Evolutionary conservation across 139 green algal species (phyloP), one percentile per base, ranked within the genome.

Genomic region (Ettlia oleoabundans): DNA sequence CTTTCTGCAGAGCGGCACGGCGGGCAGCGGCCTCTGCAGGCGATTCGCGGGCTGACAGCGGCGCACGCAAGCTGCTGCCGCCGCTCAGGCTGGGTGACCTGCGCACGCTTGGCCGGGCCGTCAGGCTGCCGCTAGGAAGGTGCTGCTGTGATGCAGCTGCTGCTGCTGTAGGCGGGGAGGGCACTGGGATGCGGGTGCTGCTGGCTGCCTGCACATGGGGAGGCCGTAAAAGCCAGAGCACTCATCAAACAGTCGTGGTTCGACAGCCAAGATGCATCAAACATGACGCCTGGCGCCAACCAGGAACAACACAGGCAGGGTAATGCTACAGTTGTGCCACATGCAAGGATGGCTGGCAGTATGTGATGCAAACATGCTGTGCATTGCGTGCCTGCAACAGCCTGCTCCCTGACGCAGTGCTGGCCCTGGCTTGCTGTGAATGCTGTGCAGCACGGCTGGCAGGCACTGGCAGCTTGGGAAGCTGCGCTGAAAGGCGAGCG

Each of bases 41-140:
- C 2, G 78, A 83, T 51, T 83, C 78, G 3, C 78, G 43, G 19
- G 65, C 65, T 21, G 78, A 67, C 51, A 68, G 47, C 5, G 66
- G 65, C 6, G 32, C 66, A 1, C 78, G 51, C 18, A 63, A 65
- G 65, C 63, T 69, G 51, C 51, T 68, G 55, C 18, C 30, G 69
- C 15, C 41, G 69, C 78, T 77, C 28, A 83, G 47, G 26, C 41
- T 42, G 21, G 78, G 66, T 2, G 78, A 67, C 42, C 51, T 64
- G 62, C 40, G 40, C 51, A 67, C 28, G 38, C 18, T 58, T 37
- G 78, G 51, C 10, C 78, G 78, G 3, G 78, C 78, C 18, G 78
- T 78, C 35, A 77, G 35, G 66, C 65, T 77, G 78, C 78, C 78
- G 51, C 78, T 83, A 64, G 64, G 51, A 7, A 52, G 75, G 4